These are phyloP conservation scores for Albifimbria verrucaria DNA, from an alignment of 2,329 filamentous ascomycete species.

Conservation along the genomic window DNA sequence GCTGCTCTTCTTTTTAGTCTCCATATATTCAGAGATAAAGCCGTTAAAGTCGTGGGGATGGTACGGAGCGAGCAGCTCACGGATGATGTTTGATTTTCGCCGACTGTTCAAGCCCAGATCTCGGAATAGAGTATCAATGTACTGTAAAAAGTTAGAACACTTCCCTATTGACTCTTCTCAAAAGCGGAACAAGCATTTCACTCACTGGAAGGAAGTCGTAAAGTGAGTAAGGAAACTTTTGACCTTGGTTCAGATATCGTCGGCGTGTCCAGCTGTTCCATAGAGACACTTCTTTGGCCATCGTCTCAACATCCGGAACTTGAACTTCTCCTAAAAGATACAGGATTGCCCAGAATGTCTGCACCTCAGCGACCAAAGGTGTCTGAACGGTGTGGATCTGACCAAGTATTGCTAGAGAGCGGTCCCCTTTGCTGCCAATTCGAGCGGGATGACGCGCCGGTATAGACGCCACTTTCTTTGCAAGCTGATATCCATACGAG, in stretches of 20 bases:
- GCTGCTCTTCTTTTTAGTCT: neutral
- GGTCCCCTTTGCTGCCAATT: neutral
- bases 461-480: slow-evolving; percentile 2
- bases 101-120: neutral
- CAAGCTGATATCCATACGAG: too few relatives aligned
- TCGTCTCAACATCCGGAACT: neutral
- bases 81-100: neutral
- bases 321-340: slow-evolving; percentile 2
- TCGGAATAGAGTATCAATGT: neutral
- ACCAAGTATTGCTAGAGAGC: slow-evolving; percentile 3
- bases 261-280: slow-evolving; percentile 5
- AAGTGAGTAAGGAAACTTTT: slow-evolving; percentile 3
- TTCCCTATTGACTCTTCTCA: neutral
- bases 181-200: neutral
- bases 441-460: slow-evolving; percentile 1
- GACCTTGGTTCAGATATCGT: slow-evolving; percentile 1
- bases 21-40: slow-evolving; percentile 1
- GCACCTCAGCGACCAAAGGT: slow-evolving; percentile 1
- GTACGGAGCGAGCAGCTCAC: slow-evolving; percentile 1
- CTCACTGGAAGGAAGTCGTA: slow-evolving; percentile 3
- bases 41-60: neutral
- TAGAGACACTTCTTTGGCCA: slow-evolving; percentile 1
- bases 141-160: neutral
- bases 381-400: slow-evolving; percentile 5
- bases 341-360: slow-evolving; percentile 3